Evolutionary conservation across 805 yeast genomes (phyloP).

Genomic region (Candida schatavii): DNA sequence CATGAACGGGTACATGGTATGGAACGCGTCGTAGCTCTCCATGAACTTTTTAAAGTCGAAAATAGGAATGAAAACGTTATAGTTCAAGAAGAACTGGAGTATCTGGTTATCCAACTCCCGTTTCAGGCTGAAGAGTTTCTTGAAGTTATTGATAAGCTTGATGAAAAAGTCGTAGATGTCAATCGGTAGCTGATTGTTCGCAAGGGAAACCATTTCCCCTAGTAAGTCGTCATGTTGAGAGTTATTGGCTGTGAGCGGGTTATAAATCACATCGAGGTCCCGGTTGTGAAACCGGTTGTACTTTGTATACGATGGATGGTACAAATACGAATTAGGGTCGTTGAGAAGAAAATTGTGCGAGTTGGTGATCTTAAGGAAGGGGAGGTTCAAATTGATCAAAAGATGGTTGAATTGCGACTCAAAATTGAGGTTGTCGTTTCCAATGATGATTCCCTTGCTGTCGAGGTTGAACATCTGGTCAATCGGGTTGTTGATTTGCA

Average conservation of each 20-base stretch:
- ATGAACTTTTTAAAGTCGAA: constrained; percentile 53
- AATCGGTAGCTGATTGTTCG: constrained; percentile 27
- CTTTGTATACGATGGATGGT: constrained; percentile 37
- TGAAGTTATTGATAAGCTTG: constrained; percentile 42
- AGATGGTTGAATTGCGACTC: constrained; percentile 45
- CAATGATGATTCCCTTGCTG: constrained; percentile 41
- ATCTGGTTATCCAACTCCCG: constrained; percentile 46
- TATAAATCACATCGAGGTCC: constrained; percentile 38
- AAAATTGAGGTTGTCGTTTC: constrained; percentile 43
- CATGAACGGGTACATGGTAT: constrained; percentile 47
- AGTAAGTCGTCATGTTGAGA: constrained; percentile 16
- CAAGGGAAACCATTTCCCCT: constrained; percentile 7
- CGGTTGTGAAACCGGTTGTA: constrained; percentile 34
- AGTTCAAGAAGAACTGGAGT: constrained; percentile 48
- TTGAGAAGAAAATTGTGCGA: constrained; percentile 40
- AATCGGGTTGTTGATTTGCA: constrained; percentile 41
- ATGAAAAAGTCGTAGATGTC: constrained; percentile 44
- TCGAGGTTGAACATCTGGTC: constrained; percentile 45
- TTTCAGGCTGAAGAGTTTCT: constrained; percentile 34
- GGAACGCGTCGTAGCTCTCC: constrained; percentile 48
- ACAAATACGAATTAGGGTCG: constrained; percentile 41
- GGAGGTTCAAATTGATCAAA: constrained; percentile 40
- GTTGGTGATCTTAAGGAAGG: constrained; percentile 42
- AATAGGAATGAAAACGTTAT: constrained; percentile 53
- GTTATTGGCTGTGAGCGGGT: constrained; percentile 34